A percentile compares a stretch with the other conserved stretches of the same genome.
phyloP scores from a whole-genome alignment of 306 rosid genomes.

The Rosa lucieae region DNA sequence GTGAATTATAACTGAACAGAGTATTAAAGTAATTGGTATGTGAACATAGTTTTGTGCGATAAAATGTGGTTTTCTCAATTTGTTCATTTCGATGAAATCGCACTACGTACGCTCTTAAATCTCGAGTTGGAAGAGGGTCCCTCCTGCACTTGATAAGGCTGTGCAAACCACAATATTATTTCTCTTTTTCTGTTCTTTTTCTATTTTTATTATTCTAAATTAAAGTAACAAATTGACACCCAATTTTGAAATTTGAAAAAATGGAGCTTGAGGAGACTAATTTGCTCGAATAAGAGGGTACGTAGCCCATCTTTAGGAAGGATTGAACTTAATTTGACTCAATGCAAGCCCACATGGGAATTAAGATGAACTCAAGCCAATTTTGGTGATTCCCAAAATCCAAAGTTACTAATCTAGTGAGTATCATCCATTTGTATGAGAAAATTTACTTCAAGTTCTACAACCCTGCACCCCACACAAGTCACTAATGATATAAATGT shows the following conservation, averaged over 20 bases:
- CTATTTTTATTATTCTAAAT: too few relatives aligned
- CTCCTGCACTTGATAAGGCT: neutral
- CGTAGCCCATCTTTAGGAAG: neutral
- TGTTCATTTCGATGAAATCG: neutral
- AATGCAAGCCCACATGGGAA: constrained; percentile 2
- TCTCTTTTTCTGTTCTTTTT: too few relatives aligned
- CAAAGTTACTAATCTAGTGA: too few relatives aligned
- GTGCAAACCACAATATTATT: neutral
- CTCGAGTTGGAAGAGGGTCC: too few relatives aligned
- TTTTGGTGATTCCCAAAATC: neutral
- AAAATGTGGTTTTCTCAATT: too few relatives aligned
- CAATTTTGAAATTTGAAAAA: neutral
- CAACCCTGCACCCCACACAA: too few relatives aligned
- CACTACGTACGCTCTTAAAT: neutral
- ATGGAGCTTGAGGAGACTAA: neutral
- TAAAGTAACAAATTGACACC: neutral
- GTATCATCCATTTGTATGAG: too few relatives aligned
- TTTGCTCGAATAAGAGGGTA: neutral
- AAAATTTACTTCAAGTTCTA: too few relatives aligned
- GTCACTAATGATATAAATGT: too few relatives aligned
- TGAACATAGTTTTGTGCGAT: too few relatives aligned
- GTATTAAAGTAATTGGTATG: neutral
- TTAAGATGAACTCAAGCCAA: neutral
- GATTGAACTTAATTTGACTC: neutral
- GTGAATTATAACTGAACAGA: neutral